Conservation (phyloP, 2,329 filamentous ascomycete genomes). For the Diaporthe sp. region DNA sequence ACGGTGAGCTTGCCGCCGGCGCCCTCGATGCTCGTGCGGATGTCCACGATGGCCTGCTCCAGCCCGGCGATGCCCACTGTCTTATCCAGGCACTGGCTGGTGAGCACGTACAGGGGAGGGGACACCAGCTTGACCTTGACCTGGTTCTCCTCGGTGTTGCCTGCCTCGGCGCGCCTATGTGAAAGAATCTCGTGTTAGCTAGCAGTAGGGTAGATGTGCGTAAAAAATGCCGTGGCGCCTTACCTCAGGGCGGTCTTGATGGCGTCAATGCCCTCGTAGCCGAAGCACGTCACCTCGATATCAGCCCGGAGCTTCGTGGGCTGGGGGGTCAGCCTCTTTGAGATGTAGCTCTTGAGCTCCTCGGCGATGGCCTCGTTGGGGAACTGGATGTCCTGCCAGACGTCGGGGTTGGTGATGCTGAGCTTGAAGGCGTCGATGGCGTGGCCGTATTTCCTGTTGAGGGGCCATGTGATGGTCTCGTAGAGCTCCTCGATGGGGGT, state of each 20-base stretch:
- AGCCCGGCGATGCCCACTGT: conserved; percentile 83
- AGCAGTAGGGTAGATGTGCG: too few relatives aligned
- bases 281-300: conserved; percentile 94
- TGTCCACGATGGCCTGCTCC: conserved; percentile 90
- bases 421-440: conserved; percentile 99
- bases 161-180: conserved; percentile 78
- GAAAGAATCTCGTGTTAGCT: not conserved
- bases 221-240: not conserved
- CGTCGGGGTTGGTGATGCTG: conserved; percentile 96
- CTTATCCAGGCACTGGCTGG: conserved; percentile 96
- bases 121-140: conserved; percentile 99
- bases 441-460: conserved; percentile 98
- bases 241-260: conserved; percentile 91
- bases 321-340: conserved; percentile 96
- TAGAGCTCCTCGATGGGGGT: conserved; percentile 96
- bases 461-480: conserved; percentile 93
- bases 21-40: conserved; percentile 82
- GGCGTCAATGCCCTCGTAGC: conserved; percentile 98
- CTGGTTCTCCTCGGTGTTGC: conserved; percentile 91
- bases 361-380: conserved; percentile 86
- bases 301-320: conserved; percentile 99
- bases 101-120: conserved; percentile 95
- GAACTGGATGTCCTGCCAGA: conserved; percentile 95
- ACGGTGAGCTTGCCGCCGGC: conserved; percentile 85
- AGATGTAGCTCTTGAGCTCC: conserved; percentile 94